Evolutionary conservation across 83 land plant species (phyloP).

Genomic region (Picea abies): DNA sequence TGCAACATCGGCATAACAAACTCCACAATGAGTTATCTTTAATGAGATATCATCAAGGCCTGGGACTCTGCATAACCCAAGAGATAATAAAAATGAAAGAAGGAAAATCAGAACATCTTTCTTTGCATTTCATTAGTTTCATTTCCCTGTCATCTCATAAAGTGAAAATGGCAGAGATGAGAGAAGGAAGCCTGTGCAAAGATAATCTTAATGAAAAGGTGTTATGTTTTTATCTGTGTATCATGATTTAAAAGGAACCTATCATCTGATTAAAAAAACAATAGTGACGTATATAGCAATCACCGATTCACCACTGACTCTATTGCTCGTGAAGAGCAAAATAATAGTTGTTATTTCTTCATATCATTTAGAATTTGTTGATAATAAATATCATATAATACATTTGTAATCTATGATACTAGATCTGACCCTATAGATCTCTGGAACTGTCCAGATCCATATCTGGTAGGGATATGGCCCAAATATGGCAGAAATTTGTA

Average conservation of each 20-base stretch:
- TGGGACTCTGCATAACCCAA: constrained; percentile 39
- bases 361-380: neutral
- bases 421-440: no score
- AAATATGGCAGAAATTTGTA: no score
- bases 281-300: neutral
- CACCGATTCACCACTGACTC: neutral
- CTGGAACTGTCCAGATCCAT: no score
- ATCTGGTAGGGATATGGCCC: no score
- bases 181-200: neutral
- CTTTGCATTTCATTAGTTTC: neutral
- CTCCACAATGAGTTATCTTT: constrained; percentile 79
- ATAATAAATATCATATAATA: neutral
- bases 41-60: constrained; percentile 74
- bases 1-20: constrained; percentile 76
- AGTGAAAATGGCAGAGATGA: neutral
- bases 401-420: neutral
- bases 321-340: neutral
- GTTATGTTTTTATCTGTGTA: neutral
- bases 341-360: neutral
- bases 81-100: neutral
- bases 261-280: neutral
- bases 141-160: neutral
- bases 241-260: neutral
- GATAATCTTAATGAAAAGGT: neutral
- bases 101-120: neutral